Evolutionary conservation across 768 basidiomycete species (phyloP).

Genomic region (Thelephora ganbajun): DNA sequence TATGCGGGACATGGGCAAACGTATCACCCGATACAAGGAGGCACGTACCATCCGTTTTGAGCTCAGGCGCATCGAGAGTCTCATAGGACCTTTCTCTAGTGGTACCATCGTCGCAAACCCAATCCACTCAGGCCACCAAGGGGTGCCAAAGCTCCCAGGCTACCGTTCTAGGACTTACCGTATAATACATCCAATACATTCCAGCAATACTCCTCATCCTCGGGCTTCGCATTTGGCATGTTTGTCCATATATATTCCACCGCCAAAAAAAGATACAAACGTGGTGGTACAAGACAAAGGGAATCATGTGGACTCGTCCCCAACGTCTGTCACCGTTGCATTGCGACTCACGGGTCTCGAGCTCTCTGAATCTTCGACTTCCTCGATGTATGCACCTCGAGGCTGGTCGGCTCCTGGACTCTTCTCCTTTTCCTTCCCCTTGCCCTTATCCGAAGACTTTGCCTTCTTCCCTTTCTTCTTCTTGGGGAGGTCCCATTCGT

Average conservation of each 20-base stretch:
- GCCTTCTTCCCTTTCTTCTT: slow-evolving; percentile 58
- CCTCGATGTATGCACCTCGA: slow-evolving; percentile 25
- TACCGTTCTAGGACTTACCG: slow-evolving; percentile 5
- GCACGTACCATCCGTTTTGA: slow-evolving; percentile 19
- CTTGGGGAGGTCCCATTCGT: slow-evolving; percentile 88
- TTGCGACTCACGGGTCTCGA: slow-evolving; percentile 21
- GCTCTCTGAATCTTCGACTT: slow-evolving; percentile 21
- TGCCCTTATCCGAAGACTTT: slow-evolving; percentile 30
- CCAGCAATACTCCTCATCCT: background rate
- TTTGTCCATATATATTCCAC: background rate
- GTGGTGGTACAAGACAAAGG: background rate
- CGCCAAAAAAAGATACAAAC: background rate
- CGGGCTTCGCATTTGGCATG: background rate
- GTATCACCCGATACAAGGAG: slow-evolving; percentile 51
- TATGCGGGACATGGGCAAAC: slow-evolving; percentile 56
- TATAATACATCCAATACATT: background rate
- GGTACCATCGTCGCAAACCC: slow-evolving; percentile 6
- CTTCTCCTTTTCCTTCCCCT: slow-evolving; percentile 17
- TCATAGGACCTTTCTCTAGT: slow-evolving; percentile 2
- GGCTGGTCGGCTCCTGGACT: slow-evolving; percentile 16
- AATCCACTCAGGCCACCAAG: slow-evolving; percentile 4
- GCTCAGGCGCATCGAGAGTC: background rate
- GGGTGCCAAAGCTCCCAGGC: slow-evolving; percentile 4
- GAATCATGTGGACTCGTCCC: slow-evolving; percentile 18
- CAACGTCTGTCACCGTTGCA: slow-evolving; percentile 31